Conservation (phyloP, 2,329 filamentous ascomycete genomes). For the Botryosphaeria dothidea region DNA sequence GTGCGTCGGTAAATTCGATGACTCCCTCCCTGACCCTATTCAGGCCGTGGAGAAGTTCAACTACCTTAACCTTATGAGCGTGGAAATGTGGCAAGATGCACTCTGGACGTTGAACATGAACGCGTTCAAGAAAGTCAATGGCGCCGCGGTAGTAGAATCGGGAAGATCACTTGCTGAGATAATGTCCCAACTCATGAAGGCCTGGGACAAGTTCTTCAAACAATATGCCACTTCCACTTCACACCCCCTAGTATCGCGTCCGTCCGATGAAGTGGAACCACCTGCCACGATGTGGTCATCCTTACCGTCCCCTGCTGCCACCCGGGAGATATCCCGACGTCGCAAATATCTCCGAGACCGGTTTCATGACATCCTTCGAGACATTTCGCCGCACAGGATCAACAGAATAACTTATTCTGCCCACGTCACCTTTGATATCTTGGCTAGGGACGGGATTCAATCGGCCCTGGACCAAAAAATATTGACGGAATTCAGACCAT, state of each 20-base stretch:
- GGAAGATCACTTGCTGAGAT: not conserved
- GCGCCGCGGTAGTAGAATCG: not conserved
- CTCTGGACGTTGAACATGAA: slow-evolving; percentile 30
- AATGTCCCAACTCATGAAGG: not conserved
- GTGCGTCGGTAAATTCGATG: slow-evolving; percentile 20
- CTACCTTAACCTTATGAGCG: slow-evolving; percentile 30
- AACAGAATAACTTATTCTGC: slow-evolving; percentile 25
- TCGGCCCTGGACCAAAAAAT: slow-evolving; percentile 24
- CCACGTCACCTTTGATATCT: slow-evolving; percentile 32
- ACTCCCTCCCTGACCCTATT: slow-evolving; percentile 26
- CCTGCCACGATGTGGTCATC: not conserved
- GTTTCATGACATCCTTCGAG: not conserved
- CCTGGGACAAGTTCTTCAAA: not conserved
- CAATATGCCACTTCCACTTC: not conserved
- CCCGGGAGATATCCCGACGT: not conserved
- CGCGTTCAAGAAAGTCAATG: slow-evolving; percentile 10
- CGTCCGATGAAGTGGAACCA: not conserved
- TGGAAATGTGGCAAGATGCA: slow-evolving; percentile 27
- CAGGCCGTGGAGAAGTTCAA: slow-evolving; percentile 31
- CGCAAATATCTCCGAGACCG: not conserved
- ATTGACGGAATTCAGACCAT: slow-evolving; percentile 29
- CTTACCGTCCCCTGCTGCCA: not conserved
- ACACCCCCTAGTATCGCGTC: not conserved
- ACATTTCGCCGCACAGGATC: not conserved
- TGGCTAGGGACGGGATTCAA: slow-evolving; percentile 23